A percentile compares a stretch with the other conserved stretches of the same genome.
These are phyloP conservation scores for Phialocephala sp. DNA, from an alignment of 2,329 filamentous ascomycete genomes.

Conservation along the genomic window DNA sequence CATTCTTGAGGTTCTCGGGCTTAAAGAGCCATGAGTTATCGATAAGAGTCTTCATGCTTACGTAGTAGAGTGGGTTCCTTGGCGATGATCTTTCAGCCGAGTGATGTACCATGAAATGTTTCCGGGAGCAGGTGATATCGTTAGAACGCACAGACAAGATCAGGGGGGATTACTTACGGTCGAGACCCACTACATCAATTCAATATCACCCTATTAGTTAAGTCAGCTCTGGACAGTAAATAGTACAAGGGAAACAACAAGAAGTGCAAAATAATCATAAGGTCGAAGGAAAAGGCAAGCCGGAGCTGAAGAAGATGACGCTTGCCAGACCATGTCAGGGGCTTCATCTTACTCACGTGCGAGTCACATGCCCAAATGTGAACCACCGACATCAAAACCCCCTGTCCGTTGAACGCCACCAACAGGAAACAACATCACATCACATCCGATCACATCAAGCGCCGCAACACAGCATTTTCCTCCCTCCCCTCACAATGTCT, in stretches of 20 bases:
- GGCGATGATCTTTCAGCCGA: neutral
- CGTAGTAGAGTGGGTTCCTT: neutral
- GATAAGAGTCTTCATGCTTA: neutral
- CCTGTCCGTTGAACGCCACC: neutral
- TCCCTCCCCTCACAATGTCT: neutral
- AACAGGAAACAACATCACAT: conserved; percentile 8
- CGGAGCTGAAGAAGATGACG: too few relatives aligned
- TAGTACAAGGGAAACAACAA: neutral
- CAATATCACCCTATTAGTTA: neutral
- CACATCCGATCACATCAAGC: neutral
- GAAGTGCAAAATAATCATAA: neutral
- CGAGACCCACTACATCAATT: neutral
- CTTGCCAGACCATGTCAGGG: neutral
- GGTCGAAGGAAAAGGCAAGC: neutral
- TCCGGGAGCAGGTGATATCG: neutral
- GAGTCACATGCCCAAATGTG: neutral
- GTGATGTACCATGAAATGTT: neutral
- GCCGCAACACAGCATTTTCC: neutral
- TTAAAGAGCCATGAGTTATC: neutral
- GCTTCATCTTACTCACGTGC: neutral
- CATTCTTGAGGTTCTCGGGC: neutral
- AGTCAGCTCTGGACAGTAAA: neutral
- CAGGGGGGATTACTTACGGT: neutral
- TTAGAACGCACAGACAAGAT: neutral
- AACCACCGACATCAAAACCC: neutral